phyloP scores from a whole-genome alignment of 176 grass and related monocot genomes.

The Carex pumila region DNA sequence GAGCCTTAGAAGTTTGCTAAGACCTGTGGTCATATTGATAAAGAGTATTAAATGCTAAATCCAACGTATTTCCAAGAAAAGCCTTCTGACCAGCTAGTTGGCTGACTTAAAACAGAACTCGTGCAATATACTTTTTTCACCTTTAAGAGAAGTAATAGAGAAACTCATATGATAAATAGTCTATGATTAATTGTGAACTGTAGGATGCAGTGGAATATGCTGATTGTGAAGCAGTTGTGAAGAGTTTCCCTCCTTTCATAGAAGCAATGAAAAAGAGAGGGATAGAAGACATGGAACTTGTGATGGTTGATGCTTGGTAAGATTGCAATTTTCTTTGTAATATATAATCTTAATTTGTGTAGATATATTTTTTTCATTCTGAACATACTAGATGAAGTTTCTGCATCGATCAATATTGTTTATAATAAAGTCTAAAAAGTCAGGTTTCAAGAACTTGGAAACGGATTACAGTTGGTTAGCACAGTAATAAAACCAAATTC shows the following conservation, averaged over 20 bases:
- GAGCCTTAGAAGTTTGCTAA: background rate
- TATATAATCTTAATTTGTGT: background rate
- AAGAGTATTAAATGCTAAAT: background rate
- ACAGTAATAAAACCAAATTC: background rate
- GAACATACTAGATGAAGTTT: background rate
- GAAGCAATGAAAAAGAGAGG: constrained; percentile 99
- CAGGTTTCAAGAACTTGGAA: background rate
- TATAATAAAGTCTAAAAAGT: background rate
- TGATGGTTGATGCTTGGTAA: constrained; percentile 99
- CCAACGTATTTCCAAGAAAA: background rate
- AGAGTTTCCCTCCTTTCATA: constrained; percentile 84
- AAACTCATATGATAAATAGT: background rate
- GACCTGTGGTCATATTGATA: background rate
- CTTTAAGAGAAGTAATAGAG: background rate
- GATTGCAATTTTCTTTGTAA: background rate
- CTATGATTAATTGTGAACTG: constrained; percentile 23
- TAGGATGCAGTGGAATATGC: constrained; percentile 99
- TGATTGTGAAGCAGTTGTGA: constrained; percentile 95
- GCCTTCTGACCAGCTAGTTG: background rate
- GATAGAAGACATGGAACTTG: constrained; percentile 98
- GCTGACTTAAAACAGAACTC: background rate
- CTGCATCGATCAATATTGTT: background rate
- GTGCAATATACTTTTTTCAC: background rate
- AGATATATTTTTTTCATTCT: background rate
- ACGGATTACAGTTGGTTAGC: background rate